These are phyloP conservation scores for Eragrostis curvula DNA, from an alignment of 176 grass and related monocot species.

Conservation along the genomic window DNA sequence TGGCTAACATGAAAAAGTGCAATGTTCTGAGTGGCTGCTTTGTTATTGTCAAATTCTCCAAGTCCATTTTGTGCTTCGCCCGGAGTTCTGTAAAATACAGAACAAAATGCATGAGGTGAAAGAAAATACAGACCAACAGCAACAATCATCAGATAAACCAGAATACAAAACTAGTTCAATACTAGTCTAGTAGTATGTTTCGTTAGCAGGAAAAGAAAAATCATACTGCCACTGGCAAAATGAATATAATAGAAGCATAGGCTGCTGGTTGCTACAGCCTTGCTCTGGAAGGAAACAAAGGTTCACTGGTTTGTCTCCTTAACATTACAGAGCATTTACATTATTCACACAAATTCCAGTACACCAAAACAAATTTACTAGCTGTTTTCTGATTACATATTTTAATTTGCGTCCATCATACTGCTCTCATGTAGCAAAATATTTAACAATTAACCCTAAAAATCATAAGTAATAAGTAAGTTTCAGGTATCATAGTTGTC, in stretches of 20 bases:
- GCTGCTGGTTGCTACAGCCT: neutral
- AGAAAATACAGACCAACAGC: slow-evolving; percentile 9
- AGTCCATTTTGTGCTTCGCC: slow-evolving; percentile 72
- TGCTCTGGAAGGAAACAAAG: slow-evolving; percentile 11
- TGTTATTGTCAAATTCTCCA: slow-evolving; percentile 73
- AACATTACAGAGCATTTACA: slow-evolving; percentile 2
- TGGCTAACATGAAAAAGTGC: slow-evolving; percentile 69
- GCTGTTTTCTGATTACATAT: slow-evolving; percentile 1
- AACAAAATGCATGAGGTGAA: neutral
- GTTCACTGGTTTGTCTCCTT: neutral
- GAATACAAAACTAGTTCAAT: neutral
- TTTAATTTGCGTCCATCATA: neutral
- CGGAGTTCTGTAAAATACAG: slow-evolving; percentile 72
- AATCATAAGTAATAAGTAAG: neutral
- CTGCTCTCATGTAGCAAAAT: neutral
- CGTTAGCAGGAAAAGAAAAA: neutral
- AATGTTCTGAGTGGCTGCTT: slow-evolving; percentile 86
- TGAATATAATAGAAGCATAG: slow-evolving; percentile 15
- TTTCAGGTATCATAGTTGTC: neutral
- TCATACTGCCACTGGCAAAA: slow-evolving; percentile 4
- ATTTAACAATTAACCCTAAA: slow-evolving; percentile 3
- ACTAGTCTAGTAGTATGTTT: neutral
- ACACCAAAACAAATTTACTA: neutral
- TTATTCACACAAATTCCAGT: neutral
- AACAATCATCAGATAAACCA: neutral